phyloP scores from a whole-genome alignment of 1,139 yeast genomes.

The Yamadazyma spencermartinsiae region DNA sequence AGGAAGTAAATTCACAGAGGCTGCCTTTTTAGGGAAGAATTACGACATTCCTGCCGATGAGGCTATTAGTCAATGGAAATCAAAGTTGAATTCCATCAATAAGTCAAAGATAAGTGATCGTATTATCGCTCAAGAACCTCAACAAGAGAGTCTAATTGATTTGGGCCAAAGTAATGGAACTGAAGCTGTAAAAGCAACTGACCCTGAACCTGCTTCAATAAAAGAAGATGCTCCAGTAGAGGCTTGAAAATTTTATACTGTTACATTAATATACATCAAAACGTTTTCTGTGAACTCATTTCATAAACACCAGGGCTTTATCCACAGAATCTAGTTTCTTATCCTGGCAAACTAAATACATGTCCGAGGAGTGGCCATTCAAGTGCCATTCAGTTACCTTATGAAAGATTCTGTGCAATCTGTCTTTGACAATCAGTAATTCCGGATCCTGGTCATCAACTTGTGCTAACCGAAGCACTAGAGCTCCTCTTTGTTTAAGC shows the following conservation, averaged over 20 bases:
- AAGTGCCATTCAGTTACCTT: constrained; percentile 39
- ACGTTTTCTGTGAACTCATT: constrained; percentile 1
- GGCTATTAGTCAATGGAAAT: constrained; percentile 68
- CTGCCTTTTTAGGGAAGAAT: constrained; percentile 76
- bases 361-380: constrained; percentile 40
- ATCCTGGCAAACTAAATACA: constrained; percentile 66
- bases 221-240: constrained; percentile 21
- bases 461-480: constrained; percentile 70
- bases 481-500: constrained; percentile 65
- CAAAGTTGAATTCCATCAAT: constrained; percentile 48
- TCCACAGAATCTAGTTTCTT: constrained; percentile 46
- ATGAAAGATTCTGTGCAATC: constrained; percentile 60
- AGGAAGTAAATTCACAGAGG: constrained; percentile 79
- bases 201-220: constrained; percentile 14
- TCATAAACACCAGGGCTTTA: constrained; percentile 43
- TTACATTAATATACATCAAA: constrained; percentile 9
- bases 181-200: constrained; percentile 6
- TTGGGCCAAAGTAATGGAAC: constrained; percentile 19
- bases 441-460: constrained; percentile 56
- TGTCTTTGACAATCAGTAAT: constrained; percentile 53
- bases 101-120: constrained; percentile 63
- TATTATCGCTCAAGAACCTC: constrained; percentile 37
- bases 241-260: constrained; percentile 13
- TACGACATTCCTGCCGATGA: constrained; percentile 58
- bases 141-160: constrained; percentile 29